Percentiles rank a stretch among this genome's conserved stretches.
Evolutionary conservation across 225 moss, liverwort and hornwort species (phyloP).

Genomic region (Marchantia polymorpha): DNA sequence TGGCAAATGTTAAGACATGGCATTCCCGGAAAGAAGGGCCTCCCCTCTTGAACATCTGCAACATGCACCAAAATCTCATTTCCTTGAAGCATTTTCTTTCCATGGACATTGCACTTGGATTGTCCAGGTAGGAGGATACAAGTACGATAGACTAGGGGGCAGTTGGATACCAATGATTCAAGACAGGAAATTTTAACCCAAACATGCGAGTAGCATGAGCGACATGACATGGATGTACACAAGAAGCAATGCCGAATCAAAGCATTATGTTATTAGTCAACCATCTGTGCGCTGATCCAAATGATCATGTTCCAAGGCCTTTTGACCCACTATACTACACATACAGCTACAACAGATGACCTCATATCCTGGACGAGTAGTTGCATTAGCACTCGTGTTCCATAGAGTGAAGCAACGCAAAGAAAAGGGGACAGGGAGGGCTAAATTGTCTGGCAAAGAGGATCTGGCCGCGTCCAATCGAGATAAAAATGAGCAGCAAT

Average conservation of each 20-base stretch:
- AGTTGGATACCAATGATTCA: neutral
- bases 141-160: neutral
- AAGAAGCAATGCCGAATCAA: conserved; percentile 37
- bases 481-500: conserved; percentile 6
- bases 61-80: too few relatives aligned
- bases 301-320: conserved; percentile 9
- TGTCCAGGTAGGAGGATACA: neutral
- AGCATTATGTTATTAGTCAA: conserved; percentile 31
- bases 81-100: too few relatives aligned
- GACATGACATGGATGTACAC: neutral
- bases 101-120: too few relatives aligned
- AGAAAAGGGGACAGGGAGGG: conserved; percentile 1
- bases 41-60: too few relatives aligned
- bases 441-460: conserved; percentile 11
- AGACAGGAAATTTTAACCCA: neutral
- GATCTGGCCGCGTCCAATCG: neutral
- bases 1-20: too few relatives aligned
- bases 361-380: conserved; percentile 5
- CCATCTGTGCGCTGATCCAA: conserved; percentile 19
- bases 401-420: conserved; percentile 15
- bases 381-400: conserved; percentile 8
- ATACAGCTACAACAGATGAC: neutral
- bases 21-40: too few relatives aligned
- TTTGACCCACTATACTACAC: conserved; percentile 17
- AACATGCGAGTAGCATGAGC: neutral